Conservation (phyloP, 768 basidiomycete species). For the Leccinum variicolor region DNA sequence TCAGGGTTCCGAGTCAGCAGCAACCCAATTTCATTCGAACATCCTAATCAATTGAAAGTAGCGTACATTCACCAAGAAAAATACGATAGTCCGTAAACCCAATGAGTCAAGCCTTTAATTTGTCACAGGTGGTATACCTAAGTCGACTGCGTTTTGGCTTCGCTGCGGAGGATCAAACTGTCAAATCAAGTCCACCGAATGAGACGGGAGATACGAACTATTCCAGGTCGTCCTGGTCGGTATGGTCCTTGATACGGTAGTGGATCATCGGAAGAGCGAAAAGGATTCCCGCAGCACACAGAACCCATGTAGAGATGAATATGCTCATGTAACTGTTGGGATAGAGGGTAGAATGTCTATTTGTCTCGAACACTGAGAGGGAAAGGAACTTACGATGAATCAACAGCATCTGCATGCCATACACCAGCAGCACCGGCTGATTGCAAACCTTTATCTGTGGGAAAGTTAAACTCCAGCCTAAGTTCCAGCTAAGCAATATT, state of each 20-base stretch:
- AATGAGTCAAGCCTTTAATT: neutral
- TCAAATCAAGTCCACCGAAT: constrained; percentile 1
- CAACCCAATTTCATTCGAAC: neutral
- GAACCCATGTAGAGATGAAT: constrained; percentile 71
- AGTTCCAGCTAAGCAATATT: neutral
- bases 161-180: constrained; percentile 6
- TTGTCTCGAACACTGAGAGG: neutral
- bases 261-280: constrained; percentile 76
- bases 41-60: neutral
- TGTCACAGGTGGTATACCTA: neutral
- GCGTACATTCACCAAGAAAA: neutral
- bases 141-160: constrained; percentile 1
- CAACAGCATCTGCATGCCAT: constrained; percentile 67
- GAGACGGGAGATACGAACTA: constrained; percentile 34
- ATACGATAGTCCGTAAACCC: neutral
- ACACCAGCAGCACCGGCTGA: constrained; percentile 72
- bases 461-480: neutral
- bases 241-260: constrained; percentile 61
- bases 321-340: constrained; percentile 56
- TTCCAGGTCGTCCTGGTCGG: constrained; percentile 49
- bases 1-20: neutral
- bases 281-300: constrained; percentile 60
- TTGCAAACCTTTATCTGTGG: constrained; percentile 66
- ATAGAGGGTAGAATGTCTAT: neutral
- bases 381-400: constrained; percentile 49